Evolutionary conservation across 768 basidiomycete genomes (phyloP), one percentile per base, ranked within the genome.

Genomic region (Tulasnella sp.): DNA sequence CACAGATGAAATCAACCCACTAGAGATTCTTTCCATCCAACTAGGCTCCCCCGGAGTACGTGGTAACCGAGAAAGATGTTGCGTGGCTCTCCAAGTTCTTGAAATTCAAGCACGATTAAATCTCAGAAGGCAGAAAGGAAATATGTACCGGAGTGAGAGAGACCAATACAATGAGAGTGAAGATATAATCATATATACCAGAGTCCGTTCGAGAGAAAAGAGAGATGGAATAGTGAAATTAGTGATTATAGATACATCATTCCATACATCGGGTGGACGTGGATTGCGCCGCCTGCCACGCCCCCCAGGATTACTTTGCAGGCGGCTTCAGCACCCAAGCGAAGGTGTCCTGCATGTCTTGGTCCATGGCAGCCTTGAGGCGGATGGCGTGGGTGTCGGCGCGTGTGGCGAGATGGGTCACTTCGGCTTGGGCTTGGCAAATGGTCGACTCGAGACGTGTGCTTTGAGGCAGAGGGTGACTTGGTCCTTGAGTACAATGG

Each of bases 331-430:
- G 45, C 11, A 93, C 91, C 58, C 89, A 86, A 0, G 93, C 92
- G 80, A 91, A 93, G 71, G 79, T 83, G 79, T 93, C 90, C 29
- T 83, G 78, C 22, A 93, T 89, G 40, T 85, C 83, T 3, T 85
- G 84, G 78, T 93, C 91, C 0, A 92, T 90, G 14, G 93, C 91
- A 0, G 93, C 93, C 78, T 91, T 87, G 77, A 80, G 77, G 25
- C 77, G 71, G 17, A 79, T 78, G 1, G 80, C 78, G 22, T 79
- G 76, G 0, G 80, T 80, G 0, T 77, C 78, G 25, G 80, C 80
- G 2, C 74, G 34, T 0, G 80, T 80, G 5, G 76, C 58, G 22
- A 93, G 81, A n/a, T 89, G 86, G 0, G 90, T 93, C 1, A 92
- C 92, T 80, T 93, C 89, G 0, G 93, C 92, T 67, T 90, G 87